Evolutionary conservation across 345 rosid genomes (phyloP).

Genomic region (Kandelia obovata): DNA sequence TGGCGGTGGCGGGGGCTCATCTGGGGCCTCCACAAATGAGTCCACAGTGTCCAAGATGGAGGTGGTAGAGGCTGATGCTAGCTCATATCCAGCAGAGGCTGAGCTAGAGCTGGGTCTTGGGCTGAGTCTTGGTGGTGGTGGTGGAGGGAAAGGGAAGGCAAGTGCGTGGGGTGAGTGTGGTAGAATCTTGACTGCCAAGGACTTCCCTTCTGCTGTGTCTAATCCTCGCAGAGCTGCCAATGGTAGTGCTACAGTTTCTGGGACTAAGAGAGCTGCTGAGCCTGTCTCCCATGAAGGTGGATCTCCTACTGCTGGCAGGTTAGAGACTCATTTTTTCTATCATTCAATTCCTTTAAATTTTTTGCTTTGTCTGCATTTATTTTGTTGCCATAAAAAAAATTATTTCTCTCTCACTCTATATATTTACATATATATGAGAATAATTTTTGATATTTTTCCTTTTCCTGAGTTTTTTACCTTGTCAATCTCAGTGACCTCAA

Average conservation of each 20-base stretch:
- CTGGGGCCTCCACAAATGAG: constrained; percentile 31
- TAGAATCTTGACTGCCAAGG: constrained; percentile 71
- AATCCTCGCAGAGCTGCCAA: constrained; percentile 20
- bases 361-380: too few relatives aligned
- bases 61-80: constrained; percentile 38
- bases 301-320: constrained; percentile 68
- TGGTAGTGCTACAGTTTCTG: constrained; percentile 31
- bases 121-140: constrained; percentile 59
- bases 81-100: constrained; percentile 43
- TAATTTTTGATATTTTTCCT: too few relatives aligned
- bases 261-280: constrained; percentile 73
- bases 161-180: constrained; percentile 70
- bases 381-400: too few relatives aligned
- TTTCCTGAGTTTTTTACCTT: too few relatives aligned
- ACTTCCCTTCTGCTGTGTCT: constrained; percentile 49
- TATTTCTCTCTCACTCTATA: too few relatives aligned
- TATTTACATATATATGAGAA: too few relatives aligned
- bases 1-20: constrained; percentile 7
- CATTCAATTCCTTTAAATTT: too few relatives aligned
- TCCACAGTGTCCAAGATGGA: constrained; percentile 33
- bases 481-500: too few relatives aligned
- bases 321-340: background rate
- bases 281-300: constrained; percentile 56
- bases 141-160: constrained; percentile 20
- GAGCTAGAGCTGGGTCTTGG: constrained; percentile 76